Base-by-base conservation (phyloP, 257 asterid species). In the Prunella vulgaris region DNA sequence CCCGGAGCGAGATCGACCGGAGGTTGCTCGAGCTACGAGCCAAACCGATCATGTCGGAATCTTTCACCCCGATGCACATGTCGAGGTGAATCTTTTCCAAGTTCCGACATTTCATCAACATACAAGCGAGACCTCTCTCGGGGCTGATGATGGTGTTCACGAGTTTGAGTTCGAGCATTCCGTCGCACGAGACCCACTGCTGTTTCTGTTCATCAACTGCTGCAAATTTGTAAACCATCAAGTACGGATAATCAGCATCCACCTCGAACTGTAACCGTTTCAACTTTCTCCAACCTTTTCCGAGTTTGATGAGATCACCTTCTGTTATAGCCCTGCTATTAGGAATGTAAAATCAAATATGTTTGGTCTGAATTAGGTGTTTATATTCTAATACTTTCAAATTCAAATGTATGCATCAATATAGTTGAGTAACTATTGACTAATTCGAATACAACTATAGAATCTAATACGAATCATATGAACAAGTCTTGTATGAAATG, bases 321-420 rank as follows among this genome's bases (percentile, higher is more conserved):
- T 89, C 98, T 57, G 94, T 95, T 46, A 92, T 89, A 2, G 86
- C 86, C 77, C 90, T 82, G 64, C 96, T 89, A 58, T 87, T 89
- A n/a, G 53, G 21, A 7, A 46, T 46, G 53, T 15, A 46, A 46
- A n/a, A 46, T 44, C 52, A 44, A 3, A 44, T 14, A n/a, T 4
- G 4, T 44, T 14, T 14, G 1, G 7, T 14, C 5, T 5, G 20
- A n/a, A 44, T n/a, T 44, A 1, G 20, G 18, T 14, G 4, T 42
- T 42, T 2, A 2, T 42, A 35, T 35, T 35, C 42, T 35, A 4
- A 30, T 3, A 5, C 5, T 30, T 30, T 30, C n/a, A n/a, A n/a
- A n/a, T n/a, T n/a, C n/a, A n/a, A n/a, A n/a, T n/a, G n/a, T n/a
- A n/a, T n/a, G 33, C 33, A 30, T 30, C 33, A 30, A 2, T 5